phyloP scores from a whole-genome alignment of 805 yeast species.

The Zygosaccharomyces rouxii region DNA sequence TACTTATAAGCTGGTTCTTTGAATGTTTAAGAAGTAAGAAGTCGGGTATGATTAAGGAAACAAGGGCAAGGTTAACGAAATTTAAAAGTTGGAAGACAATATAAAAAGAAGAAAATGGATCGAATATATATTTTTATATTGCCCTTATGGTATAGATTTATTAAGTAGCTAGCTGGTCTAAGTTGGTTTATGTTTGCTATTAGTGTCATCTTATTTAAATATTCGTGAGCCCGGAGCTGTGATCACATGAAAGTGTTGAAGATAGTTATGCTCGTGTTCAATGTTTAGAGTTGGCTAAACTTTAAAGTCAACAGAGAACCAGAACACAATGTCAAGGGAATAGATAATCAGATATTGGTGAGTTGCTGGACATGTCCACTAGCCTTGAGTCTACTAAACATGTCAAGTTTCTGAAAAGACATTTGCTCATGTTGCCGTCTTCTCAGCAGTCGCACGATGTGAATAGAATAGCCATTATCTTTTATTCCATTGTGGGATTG shows the following conservation, averaged over 20 bases:
- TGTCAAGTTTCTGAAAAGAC: conserved; percentile 44
- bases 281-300: not conserved
- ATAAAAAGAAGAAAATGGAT: not conserved
- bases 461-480: conserved; percentile 63
- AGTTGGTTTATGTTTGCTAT: not conserved
- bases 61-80: not conserved
- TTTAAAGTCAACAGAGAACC: not conserved
- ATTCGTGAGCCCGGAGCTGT: not conserved
- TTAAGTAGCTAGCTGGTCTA: not conserved
- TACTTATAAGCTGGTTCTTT: conserved; percentile 34
- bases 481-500: conserved; percentile 60
- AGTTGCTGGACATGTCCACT: not conserved
- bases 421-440: conserved; percentile 51
- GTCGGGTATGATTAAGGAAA: not conserved
- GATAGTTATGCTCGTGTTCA: not conserved
- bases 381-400: conserved; percentile 23
- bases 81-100: not conserved
- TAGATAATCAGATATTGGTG: not conserved
- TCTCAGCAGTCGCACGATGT: conserved; percentile 60
- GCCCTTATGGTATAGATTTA: not conserved
- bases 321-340: not conserved
- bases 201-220: too few relatives aligned
- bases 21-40: not conserved
- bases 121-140: not conserved
- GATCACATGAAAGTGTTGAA: not conserved